phyloP scores from a whole-genome alignment of 2,329 filamentous ascomycete genomes.

The Sporothrix luriei region DNA sequence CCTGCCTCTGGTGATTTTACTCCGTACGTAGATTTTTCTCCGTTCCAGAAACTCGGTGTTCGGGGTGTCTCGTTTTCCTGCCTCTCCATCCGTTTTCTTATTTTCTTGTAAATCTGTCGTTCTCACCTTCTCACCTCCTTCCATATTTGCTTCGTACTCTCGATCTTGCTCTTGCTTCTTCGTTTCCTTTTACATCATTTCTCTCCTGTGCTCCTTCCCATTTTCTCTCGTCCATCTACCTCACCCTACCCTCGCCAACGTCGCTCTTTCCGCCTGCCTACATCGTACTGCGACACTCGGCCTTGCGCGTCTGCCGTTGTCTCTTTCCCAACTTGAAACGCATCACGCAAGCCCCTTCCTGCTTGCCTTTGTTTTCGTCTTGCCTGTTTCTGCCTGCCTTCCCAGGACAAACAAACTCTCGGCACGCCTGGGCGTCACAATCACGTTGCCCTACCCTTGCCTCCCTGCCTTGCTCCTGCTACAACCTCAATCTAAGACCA shows the following conservation, averaged over 20 bases:
- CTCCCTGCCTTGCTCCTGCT: constrained; percentile 13
- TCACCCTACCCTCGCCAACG: constrained; percentile 17
- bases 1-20: constrained; percentile 8
- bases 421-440: constrained; percentile 19
- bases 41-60: constrained; percentile 15
- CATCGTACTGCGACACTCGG: neutral
- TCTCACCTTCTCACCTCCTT: neutral
- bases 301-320: neutral
- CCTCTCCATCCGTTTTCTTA: neutral
- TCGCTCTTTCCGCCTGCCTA: constrained; percentile 17
- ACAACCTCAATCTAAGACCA: constrained; percentile 19
- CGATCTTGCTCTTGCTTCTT: neutral
- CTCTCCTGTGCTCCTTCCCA: constrained; percentile 7
- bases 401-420: neutral
- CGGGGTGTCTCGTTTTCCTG: neutral
- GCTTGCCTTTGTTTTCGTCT: neutral
- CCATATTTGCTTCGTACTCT: constrained; percentile 21
- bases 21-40: constrained; percentile 23
- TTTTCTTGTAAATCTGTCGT: neutral
- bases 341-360: constrained; percentile 19
- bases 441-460: constrained; percentile 24
- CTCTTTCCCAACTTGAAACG: constrained; percentile 28
- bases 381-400: constrained; percentile 12
- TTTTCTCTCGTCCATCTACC: neutral
- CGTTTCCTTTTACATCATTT: constrained; percentile 6